These are phyloP conservation scores for Sclerotinia nivalis DNA, from an alignment of 2,329 filamentous ascomycete species.

Conservation along the genomic window DNA sequence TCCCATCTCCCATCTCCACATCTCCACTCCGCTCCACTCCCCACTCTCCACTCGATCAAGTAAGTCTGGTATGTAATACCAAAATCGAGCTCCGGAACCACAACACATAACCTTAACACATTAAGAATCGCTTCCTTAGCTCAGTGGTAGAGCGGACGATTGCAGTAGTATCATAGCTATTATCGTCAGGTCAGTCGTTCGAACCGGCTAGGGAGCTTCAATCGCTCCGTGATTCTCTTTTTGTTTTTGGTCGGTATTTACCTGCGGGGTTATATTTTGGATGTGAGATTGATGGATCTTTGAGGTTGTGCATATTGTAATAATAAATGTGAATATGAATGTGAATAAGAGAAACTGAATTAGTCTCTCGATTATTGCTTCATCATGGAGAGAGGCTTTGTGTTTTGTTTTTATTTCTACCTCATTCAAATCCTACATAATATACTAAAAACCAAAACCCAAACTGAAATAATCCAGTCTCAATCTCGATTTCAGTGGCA, in stretches of 20 bases:
- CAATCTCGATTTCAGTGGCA: neutral
- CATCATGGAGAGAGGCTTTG: no score
- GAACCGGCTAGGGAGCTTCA: constrained; percentile 21
- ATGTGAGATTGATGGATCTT: neutral
- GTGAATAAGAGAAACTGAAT: no score
- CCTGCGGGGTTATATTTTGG: neutral
- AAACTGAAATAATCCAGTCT: neutral
- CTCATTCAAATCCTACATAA: no score
- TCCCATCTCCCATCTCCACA: neutral
- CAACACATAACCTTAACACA: accelerated
- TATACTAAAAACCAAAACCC: neutral
- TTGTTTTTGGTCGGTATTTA: no score
- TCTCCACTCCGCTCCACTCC: neutral
- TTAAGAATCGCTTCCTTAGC: constrained; percentile 13
- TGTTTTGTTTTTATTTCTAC: no score
- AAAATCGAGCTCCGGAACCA: accelerated
- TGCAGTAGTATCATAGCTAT: neutral
- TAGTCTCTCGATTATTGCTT: no score
- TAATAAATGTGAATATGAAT: no score
- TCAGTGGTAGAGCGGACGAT: constrained; percentile 23
- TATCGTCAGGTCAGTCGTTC: constrained; percentile 22
- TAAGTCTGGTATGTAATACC: accelerated
- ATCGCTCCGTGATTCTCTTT: neutral
- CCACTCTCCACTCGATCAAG: neutral
- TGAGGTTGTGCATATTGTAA: neutral